Percentiles rank a stretch among this genome's conserved stretches.
These are phyloP conservation scores for Mortierella sp. DNA, from an alignment of 371 early-diverging fungal species.

Conservation along the genomic window DNA sequence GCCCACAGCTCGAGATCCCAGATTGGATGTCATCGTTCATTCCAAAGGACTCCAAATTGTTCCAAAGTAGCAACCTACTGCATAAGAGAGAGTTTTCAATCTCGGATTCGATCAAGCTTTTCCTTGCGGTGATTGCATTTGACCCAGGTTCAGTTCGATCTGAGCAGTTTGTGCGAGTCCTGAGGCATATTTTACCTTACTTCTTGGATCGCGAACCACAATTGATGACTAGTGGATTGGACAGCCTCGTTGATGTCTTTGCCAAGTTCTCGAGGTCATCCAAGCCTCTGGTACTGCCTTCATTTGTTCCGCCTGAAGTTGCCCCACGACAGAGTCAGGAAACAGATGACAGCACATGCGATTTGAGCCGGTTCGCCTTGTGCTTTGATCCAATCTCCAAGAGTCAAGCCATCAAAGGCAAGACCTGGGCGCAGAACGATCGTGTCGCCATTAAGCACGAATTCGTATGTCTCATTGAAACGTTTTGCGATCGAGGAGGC, in stretches of 20 bases:
- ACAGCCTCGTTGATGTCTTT: constrained; percentile 69
- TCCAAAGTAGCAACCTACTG: constrained; percentile 37
- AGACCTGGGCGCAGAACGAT: constrained; percentile 80
- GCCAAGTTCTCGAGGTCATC: constrained; percentile 67
- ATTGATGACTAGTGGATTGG: constrained; percentile 66
- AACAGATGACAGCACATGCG: constrained; percentile 5
- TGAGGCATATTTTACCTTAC: constrained; percentile 61
- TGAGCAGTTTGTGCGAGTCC: constrained; percentile 73
- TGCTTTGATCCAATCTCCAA: constrained; percentile 15
- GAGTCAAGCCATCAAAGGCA: constrained; percentile 59
- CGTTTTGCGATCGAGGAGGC: constrained; percentile 64
- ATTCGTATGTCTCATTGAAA: constrained; percentile 66
- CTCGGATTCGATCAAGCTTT: constrained; percentile 70
- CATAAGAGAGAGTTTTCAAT: constrained; percentile 63
- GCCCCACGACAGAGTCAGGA: constrained; percentile 18
- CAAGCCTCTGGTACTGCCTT: constrained; percentile 53
- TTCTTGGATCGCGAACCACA: constrained; percentile 57
- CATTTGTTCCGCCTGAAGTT: constrained; percentile 29
- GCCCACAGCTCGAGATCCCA: constrained; percentile 39
- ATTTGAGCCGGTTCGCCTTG: constrained; percentile 32
- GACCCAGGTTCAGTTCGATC: constrained; percentile 75
- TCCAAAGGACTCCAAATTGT: constrained; percentile 42
- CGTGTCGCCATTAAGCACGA: constrained; percentile 69
- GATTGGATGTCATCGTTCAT: constrained; percentile 41
- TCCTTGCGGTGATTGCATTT: constrained; percentile 75